These are phyloP conservation scores for Escallonia rubra DNA, from an alignment of 129 eudicot genomes.

Conservation along the genomic window DNA sequence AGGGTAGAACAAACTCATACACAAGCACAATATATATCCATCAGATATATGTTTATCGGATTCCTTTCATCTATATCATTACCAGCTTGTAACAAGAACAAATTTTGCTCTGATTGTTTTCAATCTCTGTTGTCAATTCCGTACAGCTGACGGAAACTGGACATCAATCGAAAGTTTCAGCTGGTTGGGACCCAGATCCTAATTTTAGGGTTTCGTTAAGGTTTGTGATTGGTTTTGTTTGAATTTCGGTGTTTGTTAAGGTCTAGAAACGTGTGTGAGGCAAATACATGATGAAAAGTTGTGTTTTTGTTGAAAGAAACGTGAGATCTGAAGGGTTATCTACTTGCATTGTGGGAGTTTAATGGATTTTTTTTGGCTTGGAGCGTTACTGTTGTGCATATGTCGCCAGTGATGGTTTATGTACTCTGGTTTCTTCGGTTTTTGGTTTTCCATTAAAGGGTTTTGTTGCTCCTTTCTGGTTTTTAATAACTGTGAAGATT, in stretches of 20 bases:
- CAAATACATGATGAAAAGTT: background rate
- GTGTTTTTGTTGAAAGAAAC: conserved; percentile 12
- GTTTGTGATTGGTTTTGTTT: conserved; percentile 24
- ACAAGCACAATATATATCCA: background rate
- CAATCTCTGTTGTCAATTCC: background rate
- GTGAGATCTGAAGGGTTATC: conserved; percentile 39
- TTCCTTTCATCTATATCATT: background rate
- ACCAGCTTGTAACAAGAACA: background rate
- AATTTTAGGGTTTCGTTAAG: conserved; percentile 34
- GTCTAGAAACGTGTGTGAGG: no score
- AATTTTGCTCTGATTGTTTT: background rate
- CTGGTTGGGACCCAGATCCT: conserved; percentile 44
- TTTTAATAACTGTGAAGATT: no score
- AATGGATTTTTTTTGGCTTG: conserved; percentile 1
- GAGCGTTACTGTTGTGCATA: background rate
- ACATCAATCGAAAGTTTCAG: conserved; percentile 9
- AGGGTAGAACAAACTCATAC: background rate
- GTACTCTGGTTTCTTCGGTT: background rate
- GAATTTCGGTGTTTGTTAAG: background rate
- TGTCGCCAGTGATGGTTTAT: background rate
- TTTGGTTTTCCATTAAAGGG: background rate
- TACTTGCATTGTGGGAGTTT: conserved; percentile 40
- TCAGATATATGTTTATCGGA: background rate
- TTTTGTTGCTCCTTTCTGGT: background rate
- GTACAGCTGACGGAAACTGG: background rate